Conservation (phyloP, 1,139 yeast species). For the Candida albicans region DNA sequence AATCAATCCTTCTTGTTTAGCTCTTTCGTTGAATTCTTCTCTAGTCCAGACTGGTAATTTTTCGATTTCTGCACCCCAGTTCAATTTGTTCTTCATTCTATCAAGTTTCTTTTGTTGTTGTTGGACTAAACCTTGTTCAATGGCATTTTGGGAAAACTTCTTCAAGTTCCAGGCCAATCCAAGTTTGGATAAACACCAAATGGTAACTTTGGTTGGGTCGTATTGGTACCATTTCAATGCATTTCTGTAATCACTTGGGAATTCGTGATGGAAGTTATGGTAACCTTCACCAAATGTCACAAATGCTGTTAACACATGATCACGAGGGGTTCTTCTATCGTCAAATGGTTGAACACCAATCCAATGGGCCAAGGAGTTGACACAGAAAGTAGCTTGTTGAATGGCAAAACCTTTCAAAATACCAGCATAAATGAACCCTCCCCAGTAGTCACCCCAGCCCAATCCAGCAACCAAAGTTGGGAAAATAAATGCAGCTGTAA, state of each 20-base stretch:
- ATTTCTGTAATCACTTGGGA: conserved; percentile 97
- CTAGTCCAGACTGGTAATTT: conserved; percentile 91
- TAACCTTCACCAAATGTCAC: conserved; percentile 98
- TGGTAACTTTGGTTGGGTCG: conserved; percentile 89
- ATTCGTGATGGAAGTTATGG: conserved; percentile 99
- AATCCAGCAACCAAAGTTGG: conserved; percentile 79
- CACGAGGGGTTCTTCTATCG: conserved; percentile 96
- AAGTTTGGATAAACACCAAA: conserved; percentile 67
- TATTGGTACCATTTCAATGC: conserved; percentile 98
- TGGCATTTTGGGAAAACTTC: conserved; percentile 91
- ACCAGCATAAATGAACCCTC: conserved; percentile 93
- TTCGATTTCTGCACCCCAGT: conserved; percentile 91
- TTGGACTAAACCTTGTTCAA: conserved; percentile 93
- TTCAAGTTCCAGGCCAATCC: conserved; percentile 92
- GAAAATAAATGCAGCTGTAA: conserved; percentile 63
- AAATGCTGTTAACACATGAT: conserved; percentile 89
- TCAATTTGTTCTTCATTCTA: conserved; percentile 68
- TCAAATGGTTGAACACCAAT: conserved; percentile 97
- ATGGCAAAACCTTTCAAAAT: conserved; percentile 77
- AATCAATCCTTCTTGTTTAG: conserved; percentile 60
- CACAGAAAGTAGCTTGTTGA: conserved; percentile 98
- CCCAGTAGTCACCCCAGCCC: conserved; percentile 86
- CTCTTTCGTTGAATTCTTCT: conserved; percentile 70
- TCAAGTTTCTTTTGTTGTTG: conserved; percentile 96
- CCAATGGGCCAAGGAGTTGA: conserved; percentile 98